phyloP scores from a whole-genome alignment of 768 basidiomycete genomes.

The Cyathus striatus region DNA sequence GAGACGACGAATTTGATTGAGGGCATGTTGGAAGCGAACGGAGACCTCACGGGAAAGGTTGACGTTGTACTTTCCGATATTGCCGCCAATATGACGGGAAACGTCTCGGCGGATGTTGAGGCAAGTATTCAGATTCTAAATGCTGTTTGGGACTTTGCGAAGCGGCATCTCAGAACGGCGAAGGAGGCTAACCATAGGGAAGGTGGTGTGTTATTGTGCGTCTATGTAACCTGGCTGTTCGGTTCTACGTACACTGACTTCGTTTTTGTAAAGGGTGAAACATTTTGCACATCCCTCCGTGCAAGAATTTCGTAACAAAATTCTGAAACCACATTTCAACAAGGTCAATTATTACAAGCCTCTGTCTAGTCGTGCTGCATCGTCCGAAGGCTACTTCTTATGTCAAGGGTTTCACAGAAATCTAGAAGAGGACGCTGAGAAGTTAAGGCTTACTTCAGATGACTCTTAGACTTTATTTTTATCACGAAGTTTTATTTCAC shows the following conservation, averaged over 20 bases:
- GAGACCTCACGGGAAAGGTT: conserved; percentile 36
- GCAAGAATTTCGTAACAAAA: conserved; percentile 55
- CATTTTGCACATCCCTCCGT: conserved; percentile 76
- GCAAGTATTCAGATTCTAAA: conserved; percentile 68
- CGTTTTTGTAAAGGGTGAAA: conserved; percentile 56
- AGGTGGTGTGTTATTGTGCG: conserved; percentile 59
- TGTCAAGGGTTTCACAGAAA: conserved; percentile 84
- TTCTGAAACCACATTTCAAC: conserved; percentile 59
- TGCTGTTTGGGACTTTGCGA: conserved; percentile 68
- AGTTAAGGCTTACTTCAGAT: neutral
- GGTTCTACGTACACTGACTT: conserved; percentile 4
- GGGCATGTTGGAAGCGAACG: conserved; percentile 19
- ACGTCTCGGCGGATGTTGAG: conserved; percentile 58
- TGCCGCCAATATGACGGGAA: conserved; percentile 81
- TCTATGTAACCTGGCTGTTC: conserved; percentile 7
- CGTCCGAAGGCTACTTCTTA: conserved; percentile 82
- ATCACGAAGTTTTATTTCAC: neutral
- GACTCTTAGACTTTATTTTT: neutral
- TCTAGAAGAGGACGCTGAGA: conserved; percentile 20
- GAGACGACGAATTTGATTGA: conserved; percentile 41
- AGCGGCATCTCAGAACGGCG: conserved; percentile 43
- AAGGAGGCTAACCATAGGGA: conserved; percentile 32
- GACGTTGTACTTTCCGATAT: conserved; percentile 90
- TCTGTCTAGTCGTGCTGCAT: conserved; percentile 69
- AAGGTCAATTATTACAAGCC: conserved; percentile 75